phyloP scores from a whole-genome alignment of 1,284 basidiomycete genomes.

The Ganoderma boninense region DNA sequence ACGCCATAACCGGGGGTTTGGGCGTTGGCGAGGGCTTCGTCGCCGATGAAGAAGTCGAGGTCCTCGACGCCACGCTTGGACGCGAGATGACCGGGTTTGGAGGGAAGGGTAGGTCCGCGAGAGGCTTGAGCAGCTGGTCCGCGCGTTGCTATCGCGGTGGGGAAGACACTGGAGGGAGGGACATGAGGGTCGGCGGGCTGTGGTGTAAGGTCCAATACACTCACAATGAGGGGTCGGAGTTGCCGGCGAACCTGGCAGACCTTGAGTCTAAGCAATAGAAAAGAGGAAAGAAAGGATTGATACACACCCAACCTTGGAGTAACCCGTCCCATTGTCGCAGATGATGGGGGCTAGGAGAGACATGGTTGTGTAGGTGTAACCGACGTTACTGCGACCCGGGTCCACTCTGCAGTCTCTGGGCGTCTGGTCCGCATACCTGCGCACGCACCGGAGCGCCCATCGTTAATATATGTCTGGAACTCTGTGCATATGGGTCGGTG shows the following conservation, averaged over 20 bases:
- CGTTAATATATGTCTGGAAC: too few species aligned
- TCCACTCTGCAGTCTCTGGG: too few species aligned
- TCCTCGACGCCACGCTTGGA: conserved; percentile 99
- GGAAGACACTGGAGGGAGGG: conserved; percentile 76
- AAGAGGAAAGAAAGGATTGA: conserved; percentile 5
- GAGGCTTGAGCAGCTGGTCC: conserved; percentile 69
- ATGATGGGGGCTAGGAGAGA: conserved; percentile 89
- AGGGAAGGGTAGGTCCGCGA: conserved; percentile 77
- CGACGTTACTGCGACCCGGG: neutral
- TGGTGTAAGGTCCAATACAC: conserved; percentile 40
- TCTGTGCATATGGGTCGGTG: conserved; percentile 44
- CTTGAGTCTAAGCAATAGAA: conserved; percentile 19
- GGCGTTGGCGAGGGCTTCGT: conserved; percentile 95
- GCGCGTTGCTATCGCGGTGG: conserved; percentile 94
- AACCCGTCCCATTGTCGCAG: conserved; percentile 98
- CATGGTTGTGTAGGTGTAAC: conserved; percentile 54
- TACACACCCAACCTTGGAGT: conserved; percentile 94
- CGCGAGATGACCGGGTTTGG: conserved; percentile 93
- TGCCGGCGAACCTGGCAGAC: conserved; percentile 88
- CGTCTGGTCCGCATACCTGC: too few species aligned
- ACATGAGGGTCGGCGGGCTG: conserved; percentile 12
- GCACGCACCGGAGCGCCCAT: too few species aligned
- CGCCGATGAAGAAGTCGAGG: conserved; percentile 99
- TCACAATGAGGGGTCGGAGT: conserved; percentile 97
- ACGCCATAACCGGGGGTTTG: conserved; percentile 93